These are phyloP conservation scores for Pholiota microspora DNA, from an alignment of 768 basidiomycete genomes.

Conservation along the genomic window DNA sequence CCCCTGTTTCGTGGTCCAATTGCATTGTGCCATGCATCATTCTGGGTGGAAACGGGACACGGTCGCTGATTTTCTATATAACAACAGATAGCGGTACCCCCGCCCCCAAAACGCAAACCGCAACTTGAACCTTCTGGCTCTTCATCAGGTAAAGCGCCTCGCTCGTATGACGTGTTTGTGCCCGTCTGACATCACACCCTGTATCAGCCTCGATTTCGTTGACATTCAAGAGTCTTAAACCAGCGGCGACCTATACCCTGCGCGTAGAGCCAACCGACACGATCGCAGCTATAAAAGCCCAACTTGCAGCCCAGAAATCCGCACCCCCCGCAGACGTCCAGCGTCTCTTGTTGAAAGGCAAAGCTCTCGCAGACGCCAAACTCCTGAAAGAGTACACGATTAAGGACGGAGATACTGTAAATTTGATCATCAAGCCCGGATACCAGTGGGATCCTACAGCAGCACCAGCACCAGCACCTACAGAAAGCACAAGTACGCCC, in stretches of 20 bases:
- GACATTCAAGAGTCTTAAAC: slow-evolving; percentile 91
- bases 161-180: neutral
- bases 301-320: slow-evolving; percentile 60
- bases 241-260: slow-evolving; percentile 72
- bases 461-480: slow-evolving; percentile 26
- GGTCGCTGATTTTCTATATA: slow-evolving; percentile 9
- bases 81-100: slow-evolving; percentile 54
- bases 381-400: slow-evolving; percentile 89
- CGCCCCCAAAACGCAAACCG: slow-evolving; percentile 54
- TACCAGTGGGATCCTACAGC: slow-evolving; percentile 60
- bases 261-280: slow-evolving; percentile 79
- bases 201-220: slow-evolving; percentile 55
- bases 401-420: slow-evolving; percentile 78
- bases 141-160: slow-evolving; percentile 19
- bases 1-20: neutral
- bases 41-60: neutral
- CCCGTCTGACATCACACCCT: neutral
- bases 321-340: slow-evolving; percentile 83
- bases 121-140: slow-evolving; percentile 20
- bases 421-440: slow-evolving; percentile 83
- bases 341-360: slow-evolving; percentile 90
- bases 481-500: slow-evolving; percentile 11
- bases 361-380: slow-evolving; percentile 86
- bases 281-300: slow-evolving; percentile 74
- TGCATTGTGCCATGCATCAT: neutral